phyloP scores from a whole-genome alignment of 2,329 filamentous ascomycete genomes.

The Neopestalotiopsis clavispora region DNA sequence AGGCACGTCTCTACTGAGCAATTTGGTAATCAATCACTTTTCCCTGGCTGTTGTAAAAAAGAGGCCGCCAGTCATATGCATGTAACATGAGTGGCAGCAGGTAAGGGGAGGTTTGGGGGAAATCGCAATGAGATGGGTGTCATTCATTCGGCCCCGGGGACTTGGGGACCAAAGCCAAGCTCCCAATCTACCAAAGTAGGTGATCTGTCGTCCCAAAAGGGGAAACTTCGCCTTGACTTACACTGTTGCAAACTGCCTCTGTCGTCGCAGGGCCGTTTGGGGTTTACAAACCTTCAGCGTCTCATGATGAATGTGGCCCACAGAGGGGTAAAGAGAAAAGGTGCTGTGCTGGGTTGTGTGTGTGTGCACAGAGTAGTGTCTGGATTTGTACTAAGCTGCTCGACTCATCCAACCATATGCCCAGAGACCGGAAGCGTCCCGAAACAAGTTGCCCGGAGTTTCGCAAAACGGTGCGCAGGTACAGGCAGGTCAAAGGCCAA shows the following conservation, averaged over 20 bases:
- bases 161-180: background rate
- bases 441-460: too few species aligned
- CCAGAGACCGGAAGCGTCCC: too few species aligned
- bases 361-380: too few species aligned
- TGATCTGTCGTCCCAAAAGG: background rate
- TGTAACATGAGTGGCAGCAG: background rate
- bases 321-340: constrained; percentile 4
- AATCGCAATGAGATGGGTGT: background rate
- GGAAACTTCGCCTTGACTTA: constrained; percentile 7
- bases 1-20: background rate
- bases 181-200: background rate
- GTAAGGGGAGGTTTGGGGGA: background rate
- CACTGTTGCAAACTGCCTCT: background rate
- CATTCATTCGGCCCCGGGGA: background rate
- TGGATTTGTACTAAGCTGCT: too few species aligned
- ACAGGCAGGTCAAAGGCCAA: too few species aligned
- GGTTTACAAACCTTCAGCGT: constrained; percentile 16
- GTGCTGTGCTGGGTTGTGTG: too few species aligned
- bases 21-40: too few species aligned
- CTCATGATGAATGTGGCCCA: constrained; percentile 5
- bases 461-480: too few species aligned
- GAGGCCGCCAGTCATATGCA: background rate
- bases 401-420: too few species aligned
- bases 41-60: background rate
- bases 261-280: background rate